Evolutionary conservation across 1,284 basidiomycete genomes (phyloP), one percentile per base, ranked within the genome.

Genomic region (Ustilago xerochloae): DNA sequence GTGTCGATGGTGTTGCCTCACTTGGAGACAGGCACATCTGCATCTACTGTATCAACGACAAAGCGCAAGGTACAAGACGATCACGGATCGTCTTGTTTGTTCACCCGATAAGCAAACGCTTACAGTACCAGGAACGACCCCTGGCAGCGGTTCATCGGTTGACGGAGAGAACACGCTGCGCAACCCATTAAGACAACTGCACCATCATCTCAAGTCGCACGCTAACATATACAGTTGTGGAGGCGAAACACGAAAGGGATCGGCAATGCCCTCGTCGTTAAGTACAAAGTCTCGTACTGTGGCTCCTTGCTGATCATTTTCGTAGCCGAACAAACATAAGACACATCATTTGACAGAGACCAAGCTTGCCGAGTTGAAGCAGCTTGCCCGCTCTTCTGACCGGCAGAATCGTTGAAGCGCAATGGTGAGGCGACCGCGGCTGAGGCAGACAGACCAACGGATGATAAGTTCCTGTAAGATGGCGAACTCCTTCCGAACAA

Each of bases 251-350:
- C 10, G 16, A 20, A 13, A 43, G n/a, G 12, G 41, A 43, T 43
- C 22, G 41, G 26, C 41, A 43, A 24, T 15, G 26, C 3, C 9
- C 43, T 29, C 6, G 28, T 33, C 18, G 53, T n/a, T n/a, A n/a
- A n/a, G 38, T 18, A 8, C 22, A 3, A 24, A 43, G 41, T 43
- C 41, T 43, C 26, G 41, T 43, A n/a, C n/a, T n/a, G 41, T 33
- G 33, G 15, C 32, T 24, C 49, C 49, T 45, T 48, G 32, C 45
- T 41, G 41, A 26, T 53, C 33, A 46, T 26, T 22, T 20, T 28
- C 26, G 30, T 48, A 61, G 26, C 38, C 58, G 51, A 61, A 61
- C 58, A 61, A 61, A 61, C 58, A 61, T 32, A 28, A 39, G 32
- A 36, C 18, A 36, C 26, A 26, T 61, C 58, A 51, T 45, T 45